Percentiles rank a stretch among this genome's conserved stretches.
These are phyloP conservation scores for Coniochaeta sp. DNA, from an alignment of 2,329 filamentous ascomycete genomes.

Conservation along the genomic window DNA sequence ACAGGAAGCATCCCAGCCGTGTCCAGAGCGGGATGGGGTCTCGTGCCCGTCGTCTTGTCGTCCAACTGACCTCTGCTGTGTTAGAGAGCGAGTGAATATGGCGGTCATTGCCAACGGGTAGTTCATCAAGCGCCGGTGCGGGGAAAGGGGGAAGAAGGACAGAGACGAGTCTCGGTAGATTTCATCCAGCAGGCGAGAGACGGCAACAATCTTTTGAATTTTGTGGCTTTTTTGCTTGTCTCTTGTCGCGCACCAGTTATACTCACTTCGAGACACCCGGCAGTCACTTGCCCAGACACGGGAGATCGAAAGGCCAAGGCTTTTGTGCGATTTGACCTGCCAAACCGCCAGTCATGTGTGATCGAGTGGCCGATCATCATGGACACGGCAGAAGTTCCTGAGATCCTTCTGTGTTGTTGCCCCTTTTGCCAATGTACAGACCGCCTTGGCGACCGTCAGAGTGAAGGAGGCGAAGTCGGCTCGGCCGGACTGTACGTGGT, in stretches of 20 bases:
- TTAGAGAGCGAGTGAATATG: no score
- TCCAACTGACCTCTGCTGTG: no score
- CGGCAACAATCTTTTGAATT: neutral
- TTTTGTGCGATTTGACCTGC: conserved; percentile 6
- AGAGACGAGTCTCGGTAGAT: neutral
- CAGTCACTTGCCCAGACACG: conserved; percentile 15
- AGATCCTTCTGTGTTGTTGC: neutral
- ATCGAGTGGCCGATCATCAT: neutral
- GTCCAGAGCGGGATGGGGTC: neutral
- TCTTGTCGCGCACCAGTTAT: no score
- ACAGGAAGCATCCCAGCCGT: neutral
- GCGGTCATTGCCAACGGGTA: neutral
- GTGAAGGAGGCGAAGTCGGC: no score
- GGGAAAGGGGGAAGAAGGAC: neutral
- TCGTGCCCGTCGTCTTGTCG: neutral
- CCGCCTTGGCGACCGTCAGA: neutral
- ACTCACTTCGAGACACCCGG: conserved; percentile 4
- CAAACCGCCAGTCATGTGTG: conserved; percentile 4
- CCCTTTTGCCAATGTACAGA: neutral
- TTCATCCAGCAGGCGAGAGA: neutral
- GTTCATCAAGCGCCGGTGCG: neutral
- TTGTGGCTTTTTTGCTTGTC: no score
- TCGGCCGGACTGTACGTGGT: no score
- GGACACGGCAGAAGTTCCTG: neutral
- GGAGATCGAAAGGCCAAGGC: conserved; percentile 19